A percentile compares a stretch with the other conserved stretches of the same genome.
phyloP scores from a whole-genome alignment of 208 protist species.

The Sergeia podlipaevii region DNA sequence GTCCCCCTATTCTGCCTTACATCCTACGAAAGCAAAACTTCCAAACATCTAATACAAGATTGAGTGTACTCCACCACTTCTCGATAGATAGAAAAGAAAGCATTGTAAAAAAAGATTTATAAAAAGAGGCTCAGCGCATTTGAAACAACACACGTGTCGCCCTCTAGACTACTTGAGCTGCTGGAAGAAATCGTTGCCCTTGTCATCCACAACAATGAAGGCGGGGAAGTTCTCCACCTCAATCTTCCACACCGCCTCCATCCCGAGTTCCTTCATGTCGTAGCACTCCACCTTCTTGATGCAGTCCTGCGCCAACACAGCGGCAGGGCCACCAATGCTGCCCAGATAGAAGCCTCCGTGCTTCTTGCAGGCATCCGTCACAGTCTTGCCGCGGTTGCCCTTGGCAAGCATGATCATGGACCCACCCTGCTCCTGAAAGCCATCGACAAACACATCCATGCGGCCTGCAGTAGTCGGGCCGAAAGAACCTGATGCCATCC shows the following conservation, averaged over 20 bases:
- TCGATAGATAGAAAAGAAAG: too few relatives aligned
- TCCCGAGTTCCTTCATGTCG: conserved; percentile 89
- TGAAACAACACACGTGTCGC: background rate
- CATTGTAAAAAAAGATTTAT: too few relatives aligned
- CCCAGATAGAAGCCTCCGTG: conserved; percentile 97
- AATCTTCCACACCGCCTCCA: conserved; percentile 95
- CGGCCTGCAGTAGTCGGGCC: conserved; percentile 96
- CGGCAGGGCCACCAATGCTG: conserved; percentile 96
- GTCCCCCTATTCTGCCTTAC: too few relatives aligned
- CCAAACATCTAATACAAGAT: too few relatives aligned
- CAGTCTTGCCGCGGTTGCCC: conserved; percentile 92
- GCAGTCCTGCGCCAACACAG: conserved; percentile 91
- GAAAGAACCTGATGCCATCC: conserved; percentile 93
- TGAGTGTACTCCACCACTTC: too few relatives aligned
- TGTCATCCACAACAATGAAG: conserved; percentile 98
- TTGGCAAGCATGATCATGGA: conserved; percentile 95
- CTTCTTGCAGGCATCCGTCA: conserved; percentile 94
- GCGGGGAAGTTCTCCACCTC: conserved; percentile 96
- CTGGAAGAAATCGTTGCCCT: conserved; percentile 96
- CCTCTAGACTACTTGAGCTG: conserved; percentile 48
- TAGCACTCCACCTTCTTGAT: conserved; percentile 94
- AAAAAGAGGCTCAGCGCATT: too few relatives aligned
- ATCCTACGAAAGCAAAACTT: too few relatives aligned
- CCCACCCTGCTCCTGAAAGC: conserved; percentile 90
- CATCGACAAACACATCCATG: conserved; percentile 96